These are phyloP conservation scores for Cercospora sp. DNA, from an alignment of 2,329 filamentous ascomycete genomes.

Conservation along the genomic window DNA sequence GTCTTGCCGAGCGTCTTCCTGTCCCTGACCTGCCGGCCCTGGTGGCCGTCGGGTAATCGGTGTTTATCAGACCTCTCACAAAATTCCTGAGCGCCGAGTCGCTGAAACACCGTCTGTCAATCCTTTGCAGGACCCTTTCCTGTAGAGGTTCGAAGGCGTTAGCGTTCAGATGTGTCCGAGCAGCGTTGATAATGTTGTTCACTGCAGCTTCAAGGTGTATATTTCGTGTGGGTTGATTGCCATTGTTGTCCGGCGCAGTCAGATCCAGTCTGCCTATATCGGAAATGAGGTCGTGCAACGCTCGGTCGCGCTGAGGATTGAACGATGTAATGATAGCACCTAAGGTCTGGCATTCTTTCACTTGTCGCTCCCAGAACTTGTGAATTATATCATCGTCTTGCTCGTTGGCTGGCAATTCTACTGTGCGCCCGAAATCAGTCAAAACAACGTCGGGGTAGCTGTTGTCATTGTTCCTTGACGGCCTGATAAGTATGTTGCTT, in stretches of 20 bases:
- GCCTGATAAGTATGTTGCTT: background rate
- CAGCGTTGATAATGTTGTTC: background rate
- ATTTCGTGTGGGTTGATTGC: background rate
- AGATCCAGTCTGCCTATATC: background rate
- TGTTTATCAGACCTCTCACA: background rate
- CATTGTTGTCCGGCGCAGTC: background rate
- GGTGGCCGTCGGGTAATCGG: background rate
- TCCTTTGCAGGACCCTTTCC: background rate
- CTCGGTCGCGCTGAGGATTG: background rate
- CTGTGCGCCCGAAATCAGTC: background rate
- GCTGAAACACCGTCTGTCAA: background rate
- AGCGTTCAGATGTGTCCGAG: background rate
- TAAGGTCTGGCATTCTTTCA: background rate
- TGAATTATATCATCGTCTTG: background rate
- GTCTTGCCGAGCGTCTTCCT: background rate
- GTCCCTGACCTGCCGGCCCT: background rate
- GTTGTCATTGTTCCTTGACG: background rate
- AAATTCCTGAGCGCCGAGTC: background rate
- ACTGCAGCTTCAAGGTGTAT: background rate
- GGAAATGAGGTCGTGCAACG: background rate
- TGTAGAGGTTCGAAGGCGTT: background rate
- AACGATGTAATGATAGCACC: background rate
- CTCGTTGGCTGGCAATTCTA: background rate
- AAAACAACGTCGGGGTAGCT: background rate
- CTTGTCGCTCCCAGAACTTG: background rate